Conservation (phyloP, 2,329 filamentous ascomycete species). For the Penicillium hordei region DNA sequence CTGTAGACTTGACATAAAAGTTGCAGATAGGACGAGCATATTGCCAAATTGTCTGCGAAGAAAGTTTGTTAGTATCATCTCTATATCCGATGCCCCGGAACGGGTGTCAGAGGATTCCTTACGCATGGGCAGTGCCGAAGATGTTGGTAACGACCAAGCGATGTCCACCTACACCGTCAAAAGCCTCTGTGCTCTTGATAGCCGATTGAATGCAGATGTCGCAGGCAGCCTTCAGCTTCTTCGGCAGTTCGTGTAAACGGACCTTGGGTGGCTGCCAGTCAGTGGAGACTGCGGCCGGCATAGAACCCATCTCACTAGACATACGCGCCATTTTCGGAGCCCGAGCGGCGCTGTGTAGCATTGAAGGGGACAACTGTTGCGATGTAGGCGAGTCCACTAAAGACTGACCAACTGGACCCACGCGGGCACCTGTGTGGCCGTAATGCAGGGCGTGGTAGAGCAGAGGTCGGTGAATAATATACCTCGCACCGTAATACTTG, state of each 20-base stretch:
- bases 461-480: slow-evolving; percentile 85
- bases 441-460: slow-evolving; percentile 60
- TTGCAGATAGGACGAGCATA: slow-evolving; percentile 82
- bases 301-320: slow-evolving; percentile 37
- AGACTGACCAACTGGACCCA: slow-evolving; percentile 13
- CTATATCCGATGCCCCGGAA: too few species aligned
- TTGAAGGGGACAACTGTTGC: slow-evolving; percentile 40
- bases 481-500: slow-evolving; percentile 91
- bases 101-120: neutral
- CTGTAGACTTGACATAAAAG: slow-evolving; percentile 66
- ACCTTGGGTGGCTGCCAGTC: slow-evolving; percentile 22
- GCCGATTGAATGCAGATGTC: slow-evolving; percentile 5
- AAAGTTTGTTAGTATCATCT: slow-evolving; percentile 26
- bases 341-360: slow-evolving; percentile 26
- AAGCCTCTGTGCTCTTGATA: slow-evolving; percentile 7
- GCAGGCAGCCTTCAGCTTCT: slow-evolving; percentile 37
- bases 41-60: slow-evolving; percentile 86
- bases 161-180: slow-evolving; percentile 8
- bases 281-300: slow-evolving; percentile 13
- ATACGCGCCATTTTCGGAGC: slow-evolving; percentile 34
- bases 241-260: slow-evolving; percentile 33
- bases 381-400: slow-evolving; percentile 37
- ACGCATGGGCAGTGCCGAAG: slow-evolving; percentile 12
- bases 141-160: slow-evolving; percentile 10
- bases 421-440: slow-evolving; percentile 40